These are phyloP conservation scores for Penicillium sp. DNA, from an alignment of 2,329 filamentous ascomycete species.

Conservation along the genomic window DNA sequence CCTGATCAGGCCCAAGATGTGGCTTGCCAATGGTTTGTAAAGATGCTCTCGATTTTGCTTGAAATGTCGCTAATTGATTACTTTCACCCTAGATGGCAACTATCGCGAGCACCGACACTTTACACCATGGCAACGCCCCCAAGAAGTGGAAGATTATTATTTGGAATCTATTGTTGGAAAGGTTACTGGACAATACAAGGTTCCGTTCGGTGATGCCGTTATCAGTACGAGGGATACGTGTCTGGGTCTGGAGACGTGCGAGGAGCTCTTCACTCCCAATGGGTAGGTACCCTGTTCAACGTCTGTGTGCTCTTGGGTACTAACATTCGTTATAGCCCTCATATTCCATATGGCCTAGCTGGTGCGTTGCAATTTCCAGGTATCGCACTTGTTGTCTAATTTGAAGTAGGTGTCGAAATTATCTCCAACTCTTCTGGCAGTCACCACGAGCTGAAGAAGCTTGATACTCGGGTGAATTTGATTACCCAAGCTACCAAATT, in stretches of 20 bases:
- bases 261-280: constrained; percentile 64
- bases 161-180: constrained; percentile 60
- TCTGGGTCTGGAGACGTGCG: constrained; percentile 65
- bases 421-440: constrained; percentile 68
- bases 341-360: constrained; percentile 54
- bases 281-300: constrained; percentile 9
- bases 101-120: constrained; percentile 64
- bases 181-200: constrained; percentile 55
- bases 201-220: constrained; percentile 68
- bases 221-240: constrained; percentile 63
- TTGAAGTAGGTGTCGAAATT: constrained; percentile 58
- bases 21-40: constrained; percentile 58
- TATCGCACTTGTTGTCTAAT: background rate
- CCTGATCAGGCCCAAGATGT: constrained; percentile 70
- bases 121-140: constrained; percentile 60
- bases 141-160: constrained; percentile 61
- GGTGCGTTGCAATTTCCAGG: constrained; percentile 43
- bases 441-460: constrained; percentile 67
- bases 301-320: background rate
- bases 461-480: constrained; percentile 62
- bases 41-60: background rate
- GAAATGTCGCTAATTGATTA: background rate
- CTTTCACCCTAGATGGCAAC: constrained; percentile 54
- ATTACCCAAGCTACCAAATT: constrained; percentile 62
- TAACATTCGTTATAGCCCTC: background rate